Percentiles rank a stretch among this genome's conserved stretches.
Conservation (phyloP, 495 filamentous ascomycete genomes). For the Extremus antarcticus region DNA sequence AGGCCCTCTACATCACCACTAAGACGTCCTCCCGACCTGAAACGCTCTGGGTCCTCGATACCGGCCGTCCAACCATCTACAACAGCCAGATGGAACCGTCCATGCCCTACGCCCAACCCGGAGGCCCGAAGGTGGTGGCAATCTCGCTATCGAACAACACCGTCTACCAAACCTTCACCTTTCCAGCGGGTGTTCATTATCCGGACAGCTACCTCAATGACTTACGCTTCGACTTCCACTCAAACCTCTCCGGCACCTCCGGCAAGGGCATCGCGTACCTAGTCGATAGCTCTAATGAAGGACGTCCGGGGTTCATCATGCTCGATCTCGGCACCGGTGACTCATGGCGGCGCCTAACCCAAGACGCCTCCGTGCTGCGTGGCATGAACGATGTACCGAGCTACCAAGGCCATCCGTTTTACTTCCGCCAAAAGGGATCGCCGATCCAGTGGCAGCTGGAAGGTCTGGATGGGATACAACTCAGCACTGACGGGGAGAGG, state of each 20-base stretch:
- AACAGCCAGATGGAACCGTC: conserved; percentile 25
- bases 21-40: conserved; percentile 20
- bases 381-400: conserved; percentile 25
- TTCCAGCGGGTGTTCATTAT: conserved; percentile 29
- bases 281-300: conserved; percentile 34
- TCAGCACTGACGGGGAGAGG: conserved; percentile 30
- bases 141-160: conserved; percentile 31
- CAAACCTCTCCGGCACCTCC: conserved; percentile 25
- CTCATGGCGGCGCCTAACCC: conserved; percentile 32
- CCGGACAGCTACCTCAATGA: conserved; percentile 36
- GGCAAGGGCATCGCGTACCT: conserved; percentile 34
- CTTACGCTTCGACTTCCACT: conserved; percentile 33
- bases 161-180: conserved; percentile 29
- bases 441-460: conserved; percentile 23
- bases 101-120: conserved; percentile 32
- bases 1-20: conserved; percentile 31
- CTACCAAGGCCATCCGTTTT: conserved; percentile 29
- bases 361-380: conserved; percentile 30
- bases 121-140: conserved; percentile 34
- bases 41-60: conserved; percentile 36
- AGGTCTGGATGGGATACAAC: conserved; percentile 32
- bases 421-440: conserved; percentile 20
- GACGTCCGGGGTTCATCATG: conserved; percentile 35
- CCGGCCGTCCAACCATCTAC: conserved; percentile 32
- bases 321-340: conserved; percentile 34